These are phyloP conservation scores for Zelopaecilomyces penicillatus DNA, from an alignment of 2,329 filamentous ascomycete species.

Conservation along the genomic window DNA sequence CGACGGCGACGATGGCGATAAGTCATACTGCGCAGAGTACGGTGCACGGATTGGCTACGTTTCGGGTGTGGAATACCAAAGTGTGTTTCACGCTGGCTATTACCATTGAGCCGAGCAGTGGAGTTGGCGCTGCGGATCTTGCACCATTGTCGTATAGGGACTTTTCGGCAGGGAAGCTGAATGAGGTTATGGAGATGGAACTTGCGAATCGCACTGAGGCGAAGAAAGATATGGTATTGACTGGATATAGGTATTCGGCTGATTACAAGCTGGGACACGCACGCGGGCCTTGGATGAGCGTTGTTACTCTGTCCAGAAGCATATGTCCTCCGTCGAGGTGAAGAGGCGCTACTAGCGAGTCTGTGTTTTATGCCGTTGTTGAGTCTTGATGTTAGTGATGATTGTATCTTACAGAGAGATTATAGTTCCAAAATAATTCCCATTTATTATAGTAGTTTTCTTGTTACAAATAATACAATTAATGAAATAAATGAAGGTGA, in stretches of 20 bases:
- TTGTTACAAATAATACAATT: too few species aligned
- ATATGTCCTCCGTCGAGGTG: background rate
- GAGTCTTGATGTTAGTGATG: background rate
- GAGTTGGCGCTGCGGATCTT: background rate
- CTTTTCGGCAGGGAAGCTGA: background rate
- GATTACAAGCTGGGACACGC: background rate
- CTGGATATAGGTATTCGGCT: background rate
- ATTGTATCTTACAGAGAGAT: background rate
- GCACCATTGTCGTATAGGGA: background rate
- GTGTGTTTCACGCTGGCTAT: constrained; percentile 2
- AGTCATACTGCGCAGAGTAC: background rate
- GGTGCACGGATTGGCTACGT: background rate
- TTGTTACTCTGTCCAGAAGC: background rate
- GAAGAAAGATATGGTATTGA: background rate
- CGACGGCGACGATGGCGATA: constrained; percentile 7
- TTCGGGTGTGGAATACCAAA: background rate
- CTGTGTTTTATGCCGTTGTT: background rate
- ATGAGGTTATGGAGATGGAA: background rate
- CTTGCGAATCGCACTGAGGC: background rate
- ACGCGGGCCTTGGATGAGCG: background rate
- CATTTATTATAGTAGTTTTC: too few species aligned
- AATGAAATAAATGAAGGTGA: too few species aligned
- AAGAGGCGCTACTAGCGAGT: background rate
- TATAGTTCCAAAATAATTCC: background rate
- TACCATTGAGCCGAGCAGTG: background rate